phyloP scores from a whole-genome alignment of 805 yeast genomes.

The Metschnikowia shivogae region DNA sequence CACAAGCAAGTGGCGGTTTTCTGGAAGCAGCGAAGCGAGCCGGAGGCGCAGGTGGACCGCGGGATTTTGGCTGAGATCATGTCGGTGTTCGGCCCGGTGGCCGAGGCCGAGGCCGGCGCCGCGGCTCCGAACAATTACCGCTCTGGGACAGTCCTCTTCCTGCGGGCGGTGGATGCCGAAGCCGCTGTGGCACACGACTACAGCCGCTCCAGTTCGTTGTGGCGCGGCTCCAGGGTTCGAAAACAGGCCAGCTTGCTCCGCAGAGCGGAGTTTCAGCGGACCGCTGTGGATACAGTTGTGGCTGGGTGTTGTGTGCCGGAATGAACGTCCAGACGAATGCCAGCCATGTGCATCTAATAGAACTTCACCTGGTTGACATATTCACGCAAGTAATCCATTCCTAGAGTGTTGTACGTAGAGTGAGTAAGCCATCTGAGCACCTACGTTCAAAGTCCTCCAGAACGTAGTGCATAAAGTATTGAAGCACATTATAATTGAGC shows the following conservation, averaged over 20 bases:
- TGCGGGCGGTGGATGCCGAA: conserved; percentile 22
- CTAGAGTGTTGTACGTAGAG: too few relatives aligned
- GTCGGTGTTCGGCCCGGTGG: conserved; percentile 44
- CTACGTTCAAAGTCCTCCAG: too few relatives aligned
- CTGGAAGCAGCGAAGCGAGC: conserved; percentile 44
- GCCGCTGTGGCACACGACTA: conserved; percentile 42
- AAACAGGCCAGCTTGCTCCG: conserved; percentile 46
- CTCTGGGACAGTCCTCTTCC: conserved; percentile 35
- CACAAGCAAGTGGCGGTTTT: conserved; percentile 26
- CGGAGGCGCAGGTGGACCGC: conserved; percentile 27
- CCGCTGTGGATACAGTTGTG: background rate
- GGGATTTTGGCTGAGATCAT: conserved; percentile 37
- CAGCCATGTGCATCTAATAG: too few relatives aligned
- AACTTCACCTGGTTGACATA: too few relatives aligned
- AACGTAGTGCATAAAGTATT: too few relatives aligned
- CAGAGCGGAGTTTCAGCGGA: conserved; percentile 7
- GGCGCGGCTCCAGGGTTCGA: conserved; percentile 45
- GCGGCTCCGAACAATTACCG: conserved; percentile 27
- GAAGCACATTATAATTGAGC: too few relatives aligned
- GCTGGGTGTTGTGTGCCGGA: too few relatives aligned
- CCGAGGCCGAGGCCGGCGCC: conserved; percentile 4
- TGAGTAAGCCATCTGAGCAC: too few relatives aligned
- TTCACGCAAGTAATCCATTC: too few relatives aligned
- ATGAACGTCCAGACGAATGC: too few relatives aligned
- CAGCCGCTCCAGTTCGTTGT: conserved; percentile 34